Conservation (phyloP, 1,139 yeast genomes). For the Taphrina sp. region DNA sequence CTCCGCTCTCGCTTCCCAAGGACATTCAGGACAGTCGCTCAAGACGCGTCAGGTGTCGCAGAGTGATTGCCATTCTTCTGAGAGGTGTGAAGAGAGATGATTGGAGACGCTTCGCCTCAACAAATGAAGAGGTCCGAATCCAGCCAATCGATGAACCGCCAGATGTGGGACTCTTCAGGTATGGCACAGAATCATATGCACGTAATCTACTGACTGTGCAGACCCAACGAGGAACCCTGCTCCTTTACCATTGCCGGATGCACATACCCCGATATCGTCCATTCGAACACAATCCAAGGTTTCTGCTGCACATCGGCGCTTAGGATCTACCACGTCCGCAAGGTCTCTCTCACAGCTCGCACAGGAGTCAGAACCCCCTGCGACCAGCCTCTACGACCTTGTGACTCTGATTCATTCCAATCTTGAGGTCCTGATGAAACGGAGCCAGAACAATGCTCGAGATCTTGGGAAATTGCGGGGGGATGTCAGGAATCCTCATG, state of each 20-base stretch:
- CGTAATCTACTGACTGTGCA: neutral
- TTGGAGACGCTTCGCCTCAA: conserved; percentile 13
- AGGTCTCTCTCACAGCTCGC: conserved; percentile 14
- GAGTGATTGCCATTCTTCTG: no score
- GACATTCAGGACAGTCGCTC: no score
- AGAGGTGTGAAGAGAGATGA: no score
- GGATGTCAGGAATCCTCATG: conserved; percentile 27
- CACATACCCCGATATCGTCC: conserved; percentile 15
- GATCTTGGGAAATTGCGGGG: conserved; percentile 27
- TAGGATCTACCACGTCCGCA: conserved; percentile 10
- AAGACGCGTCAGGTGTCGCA: no score
- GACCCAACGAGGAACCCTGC: conserved; percentile 27
- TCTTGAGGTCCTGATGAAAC: conserved; percentile 26
- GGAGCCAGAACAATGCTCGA: conserved; percentile 28
- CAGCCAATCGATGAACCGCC: conserved; percentile 10
- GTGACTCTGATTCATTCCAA: conserved; percentile 11
- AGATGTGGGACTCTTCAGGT: conserved; percentile 33
- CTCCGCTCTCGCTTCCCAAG: no score
- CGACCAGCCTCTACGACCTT: conserved; percentile 19
- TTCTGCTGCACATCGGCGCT: conserved; percentile 19
- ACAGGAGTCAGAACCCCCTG: conserved; percentile 9
- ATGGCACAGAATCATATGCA: neutral
- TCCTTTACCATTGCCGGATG: conserved; percentile 28
- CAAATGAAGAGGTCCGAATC: conserved; percentile 24
- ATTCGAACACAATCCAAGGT: conserved; percentile 23